phyloP scores from a whole-genome alignment of 352 stramenopile genomes.

The Paralagenidium karlingii region DNA sequence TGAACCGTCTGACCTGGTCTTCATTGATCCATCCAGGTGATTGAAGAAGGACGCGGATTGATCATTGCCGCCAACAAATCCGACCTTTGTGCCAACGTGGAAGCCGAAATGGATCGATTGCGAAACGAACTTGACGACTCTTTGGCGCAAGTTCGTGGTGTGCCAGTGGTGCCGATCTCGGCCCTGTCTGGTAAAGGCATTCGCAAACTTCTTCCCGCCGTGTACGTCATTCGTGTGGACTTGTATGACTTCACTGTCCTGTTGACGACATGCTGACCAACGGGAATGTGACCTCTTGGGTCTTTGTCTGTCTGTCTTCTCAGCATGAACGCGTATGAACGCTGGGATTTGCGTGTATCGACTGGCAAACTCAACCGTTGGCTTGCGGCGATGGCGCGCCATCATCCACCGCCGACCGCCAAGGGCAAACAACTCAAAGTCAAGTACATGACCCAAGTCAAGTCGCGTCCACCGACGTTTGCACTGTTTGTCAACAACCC shows the following conservation, averaged over 20 bases:
- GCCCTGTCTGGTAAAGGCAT: conserved; percentile 62
- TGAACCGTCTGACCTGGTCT: neutral
- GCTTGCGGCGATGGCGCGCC: conserved; percentile 72
- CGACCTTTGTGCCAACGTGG: conserved; percentile 30
- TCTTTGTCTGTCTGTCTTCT: neutral
- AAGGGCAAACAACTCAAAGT: conserved; percentile 79
- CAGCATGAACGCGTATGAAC: conserved; percentile 66
- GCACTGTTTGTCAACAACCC: conserved; percentile 75
- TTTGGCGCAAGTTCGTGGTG: conserved; percentile 58
- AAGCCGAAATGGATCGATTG: conserved; percentile 51
- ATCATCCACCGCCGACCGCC: conserved; percentile 68
- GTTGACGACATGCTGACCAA: neutral
- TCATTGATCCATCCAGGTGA: conserved; percentile 28
- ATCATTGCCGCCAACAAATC: conserved; percentile 74
- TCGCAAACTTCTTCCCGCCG: conserved; percentile 64
- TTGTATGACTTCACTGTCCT: neutral
- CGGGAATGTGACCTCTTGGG: neutral
- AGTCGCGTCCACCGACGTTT: conserved; percentile 68
- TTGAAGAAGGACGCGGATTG: conserved; percentile 63
- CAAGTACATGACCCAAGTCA: conserved; percentile 83
- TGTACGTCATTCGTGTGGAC: conserved; percentile 16
- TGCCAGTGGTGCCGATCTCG: conserved; percentile 69
- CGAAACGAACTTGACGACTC: conserved; percentile 57
- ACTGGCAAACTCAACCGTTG: conserved; percentile 69
- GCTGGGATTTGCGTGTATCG: conserved; percentile 66